phyloP scores from a whole-genome alignment of 371 early-diverging fungal genomes.

The Actinomortierella wolfii region DNA sequence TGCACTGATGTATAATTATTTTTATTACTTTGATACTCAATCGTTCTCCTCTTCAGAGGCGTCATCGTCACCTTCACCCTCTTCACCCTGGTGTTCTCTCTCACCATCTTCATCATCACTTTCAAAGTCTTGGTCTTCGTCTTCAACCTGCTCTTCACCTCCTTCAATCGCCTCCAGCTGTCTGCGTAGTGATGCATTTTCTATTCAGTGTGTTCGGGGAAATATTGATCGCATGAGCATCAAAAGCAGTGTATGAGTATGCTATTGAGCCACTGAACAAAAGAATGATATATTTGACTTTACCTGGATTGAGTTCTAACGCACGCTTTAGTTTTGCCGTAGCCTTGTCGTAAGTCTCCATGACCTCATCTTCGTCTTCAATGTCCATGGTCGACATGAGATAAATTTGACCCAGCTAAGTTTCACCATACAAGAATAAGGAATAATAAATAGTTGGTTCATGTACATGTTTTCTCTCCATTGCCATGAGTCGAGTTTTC shows the following conservation, averaged over 20 bases:
- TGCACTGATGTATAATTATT: too few relatives aligned
- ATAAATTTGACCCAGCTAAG: slow-evolving; percentile 46
- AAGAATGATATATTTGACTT: neutral
- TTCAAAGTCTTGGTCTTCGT: slow-evolving; percentile 13
- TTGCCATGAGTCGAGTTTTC: neutral
- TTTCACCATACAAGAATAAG: too few relatives aligned
- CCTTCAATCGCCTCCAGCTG: slow-evolving; percentile 33
- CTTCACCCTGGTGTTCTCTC: slow-evolving; percentile 9
- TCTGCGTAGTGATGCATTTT: slow-evolving; percentile 29
- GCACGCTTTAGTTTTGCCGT: slow-evolving; percentile 37
- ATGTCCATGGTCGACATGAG: slow-evolving; percentile 42
- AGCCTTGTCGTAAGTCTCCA: slow-evolving; percentile 44
- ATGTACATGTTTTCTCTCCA: too few relatives aligned
- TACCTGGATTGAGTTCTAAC: slow-evolving; percentile 38
- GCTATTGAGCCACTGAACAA: neutral
- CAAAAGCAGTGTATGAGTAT: neutral
- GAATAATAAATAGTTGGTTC: too few relatives aligned
- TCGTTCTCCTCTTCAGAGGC: too few relatives aligned
- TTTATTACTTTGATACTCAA: too few relatives aligned
- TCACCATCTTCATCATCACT: slow-evolving; percentile 15
- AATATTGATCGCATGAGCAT: neutral
- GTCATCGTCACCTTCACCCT: too few relatives aligned
- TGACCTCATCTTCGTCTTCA: slow-evolving; percentile 41
- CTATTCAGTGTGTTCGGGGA: slow-evolving; percentile 6
- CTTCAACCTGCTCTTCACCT: slow-evolving; percentile 13